These are phyloP conservation scores for Hygrophoropsis aurantiaca DNA, from an alignment of 768 basidiomycete genomes.

Conservation along the genomic window DNA sequence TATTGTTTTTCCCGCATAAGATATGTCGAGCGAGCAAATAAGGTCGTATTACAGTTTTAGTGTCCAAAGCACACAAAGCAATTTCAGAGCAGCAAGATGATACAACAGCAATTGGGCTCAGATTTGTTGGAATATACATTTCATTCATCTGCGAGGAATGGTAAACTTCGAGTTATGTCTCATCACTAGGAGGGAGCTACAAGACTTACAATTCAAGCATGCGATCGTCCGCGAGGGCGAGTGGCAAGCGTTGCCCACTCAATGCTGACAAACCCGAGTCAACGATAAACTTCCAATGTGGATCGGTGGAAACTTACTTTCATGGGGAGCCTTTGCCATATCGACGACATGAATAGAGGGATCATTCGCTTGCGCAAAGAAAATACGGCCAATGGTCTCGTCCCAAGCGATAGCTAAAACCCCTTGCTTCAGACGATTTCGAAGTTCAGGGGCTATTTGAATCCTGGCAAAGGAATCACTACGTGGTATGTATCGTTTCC, in stretches of 20 bases:
- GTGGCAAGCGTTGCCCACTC: conserved; percentile 30
- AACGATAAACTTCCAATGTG: background rate
- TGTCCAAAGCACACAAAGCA: too few species aligned
- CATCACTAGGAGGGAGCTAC: background rate
- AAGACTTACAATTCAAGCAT: conserved; percentile 28
- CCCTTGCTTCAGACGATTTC: conserved; percentile 23
- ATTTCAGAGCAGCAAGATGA: too few species aligned
- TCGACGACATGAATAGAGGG: conserved; percentile 47
- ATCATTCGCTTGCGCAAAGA: conserved; percentile 45
- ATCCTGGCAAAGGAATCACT: conserved; percentile 26
- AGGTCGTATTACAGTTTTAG: too few species aligned
- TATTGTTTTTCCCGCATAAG: too few species aligned
- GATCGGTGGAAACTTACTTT: conserved; percentile 23
- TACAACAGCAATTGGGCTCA: too few species aligned
- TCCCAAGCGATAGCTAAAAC: conserved; percentile 63
- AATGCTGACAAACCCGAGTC: conserved; percentile 28
- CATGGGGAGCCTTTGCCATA: conserved; percentile 37
- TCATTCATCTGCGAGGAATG: too few species aligned
- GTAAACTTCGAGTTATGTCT: too few species aligned
- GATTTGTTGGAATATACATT: too few species aligned
- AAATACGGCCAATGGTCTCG: conserved; percentile 60
- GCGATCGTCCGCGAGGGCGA: conserved; percentile 27
- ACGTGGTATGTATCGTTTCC: conserved; percentile 15
- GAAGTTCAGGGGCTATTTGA: conserved; percentile 14
- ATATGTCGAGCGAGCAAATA: too few species aligned